A percentile compares a stretch with the other conserved stretches of the same genome.
Evolutionary conservation across 306 rosid genomes (phyloP).

Genomic region (Gleditsia sinensis): DNA sequence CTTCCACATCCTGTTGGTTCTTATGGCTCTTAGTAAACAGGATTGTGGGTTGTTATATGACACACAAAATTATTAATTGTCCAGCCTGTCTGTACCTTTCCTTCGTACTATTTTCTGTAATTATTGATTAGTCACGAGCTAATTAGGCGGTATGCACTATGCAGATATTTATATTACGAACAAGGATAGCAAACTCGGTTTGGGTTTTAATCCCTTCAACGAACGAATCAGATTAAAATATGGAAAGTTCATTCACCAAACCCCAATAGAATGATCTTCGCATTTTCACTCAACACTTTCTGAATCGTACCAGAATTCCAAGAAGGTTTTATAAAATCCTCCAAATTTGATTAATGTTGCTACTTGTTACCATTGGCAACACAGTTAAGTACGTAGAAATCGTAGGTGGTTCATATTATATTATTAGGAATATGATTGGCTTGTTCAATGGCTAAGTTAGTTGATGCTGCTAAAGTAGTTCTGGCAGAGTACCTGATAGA

Average conservation of each 20-base stretch:
- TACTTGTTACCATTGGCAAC: too few relatives aligned
- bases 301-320: too few relatives aligned
- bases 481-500: neutral
- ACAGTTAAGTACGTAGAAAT: too few relatives aligned
- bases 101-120: conserved; percentile 16
- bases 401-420: too few relatives aligned
- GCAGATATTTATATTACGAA: conserved; percentile 18
- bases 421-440: too few relatives aligned
- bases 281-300: too few relatives aligned
- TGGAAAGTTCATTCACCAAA: too few relatives aligned
- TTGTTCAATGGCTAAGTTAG: neutral
- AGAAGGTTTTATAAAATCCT: too few relatives aligned
- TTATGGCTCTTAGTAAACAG: neutral
- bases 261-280: too few relatives aligned
- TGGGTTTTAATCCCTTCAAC: neutral
- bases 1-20: neutral
- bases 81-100: conserved; percentile 15
- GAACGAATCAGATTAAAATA: too few relatives aligned
- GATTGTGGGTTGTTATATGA: conserved; percentile 14
- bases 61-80: conserved; percentile 17
- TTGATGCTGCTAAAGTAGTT: neutral
- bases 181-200: neutral
- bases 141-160: neutral
- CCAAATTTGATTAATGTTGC: too few relatives aligned
- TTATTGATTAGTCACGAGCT: neutral